Conservation (phyloP, 306 rosid genomes). For the apple (Malus domestica) region DNA sequence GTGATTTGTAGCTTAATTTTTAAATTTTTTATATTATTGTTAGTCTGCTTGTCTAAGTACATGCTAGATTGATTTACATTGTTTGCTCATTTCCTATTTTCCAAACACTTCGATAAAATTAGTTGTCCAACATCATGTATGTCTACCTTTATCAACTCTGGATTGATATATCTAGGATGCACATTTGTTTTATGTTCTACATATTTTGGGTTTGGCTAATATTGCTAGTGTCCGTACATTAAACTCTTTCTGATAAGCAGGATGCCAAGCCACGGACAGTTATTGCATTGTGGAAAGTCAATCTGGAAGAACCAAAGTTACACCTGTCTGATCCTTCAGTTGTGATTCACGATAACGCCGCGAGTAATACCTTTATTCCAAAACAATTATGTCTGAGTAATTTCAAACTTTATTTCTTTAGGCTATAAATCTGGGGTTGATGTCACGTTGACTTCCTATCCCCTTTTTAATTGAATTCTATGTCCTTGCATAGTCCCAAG, state of each 20-base stretch:
- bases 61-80: background rate
- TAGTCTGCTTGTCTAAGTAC: background rate
- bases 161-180: background rate
- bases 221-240: background rate
- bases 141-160: background rate
- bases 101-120: background rate
- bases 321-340: conserved; percentile 80
- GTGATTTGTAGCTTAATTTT: background rate
- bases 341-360: conserved; percentile 37
- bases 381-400: background rate
- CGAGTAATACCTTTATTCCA: conserved; percentile 49
- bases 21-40: background rate
- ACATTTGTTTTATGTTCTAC: background rate
- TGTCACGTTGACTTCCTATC: conserved; percentile 13
- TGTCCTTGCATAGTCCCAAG: conserved; percentile 32
- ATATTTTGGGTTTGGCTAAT: background rate
- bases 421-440: conserved; percentile 8
- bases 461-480: conserved; percentile 22
- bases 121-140: background rate
- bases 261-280: conserved; percentile 69
- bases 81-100: background rate
- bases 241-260: conserved; percentile 42
- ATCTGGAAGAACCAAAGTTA: conserved; percentile 70
- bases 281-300: conserved; percentile 73
- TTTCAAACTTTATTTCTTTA: background rate